phyloP scores from a whole-genome alignment of 2,329 filamentous ascomycete species.

The Sporothrix sp. region DNA sequence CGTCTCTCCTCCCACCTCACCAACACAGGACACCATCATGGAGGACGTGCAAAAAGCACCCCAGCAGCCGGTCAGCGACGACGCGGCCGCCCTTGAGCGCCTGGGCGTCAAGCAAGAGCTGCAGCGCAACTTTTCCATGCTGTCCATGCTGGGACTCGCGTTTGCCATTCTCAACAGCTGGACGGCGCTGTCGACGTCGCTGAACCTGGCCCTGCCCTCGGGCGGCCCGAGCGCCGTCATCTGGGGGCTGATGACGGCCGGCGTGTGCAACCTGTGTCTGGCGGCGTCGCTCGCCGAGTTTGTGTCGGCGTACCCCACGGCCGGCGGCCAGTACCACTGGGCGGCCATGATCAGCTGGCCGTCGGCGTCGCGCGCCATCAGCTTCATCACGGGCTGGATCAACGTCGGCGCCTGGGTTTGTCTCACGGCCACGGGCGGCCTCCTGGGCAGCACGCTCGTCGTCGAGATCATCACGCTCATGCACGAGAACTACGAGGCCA shows the following conservation, averaged over 20 bases:
- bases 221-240: slow-evolving; percentile 61
- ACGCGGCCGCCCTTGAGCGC: slow-evolving; percentile 32
- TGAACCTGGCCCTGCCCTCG: slow-evolving; percentile 48
- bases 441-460: slow-evolving; percentile 58
- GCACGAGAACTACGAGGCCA: slow-evolving; percentile 43
- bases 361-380: slow-evolving; percentile 50
- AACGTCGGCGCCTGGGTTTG: slow-evolving; percentile 64
- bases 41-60: slow-evolving; percentile 3
- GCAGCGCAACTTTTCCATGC: slow-evolving; percentile 39
- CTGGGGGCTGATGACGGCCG: slow-evolving; percentile 57
- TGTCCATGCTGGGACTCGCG: slow-evolving; percentile 38
- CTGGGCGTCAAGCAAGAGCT: slow-evolving; percentile 41
- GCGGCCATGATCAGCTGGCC: slow-evolving; percentile 55
- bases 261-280: slow-evolving; percentile 60
- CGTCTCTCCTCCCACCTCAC: background rate
- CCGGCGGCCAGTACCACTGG: slow-evolving; percentile 62
- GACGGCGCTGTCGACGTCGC: slow-evolving; percentile 39
- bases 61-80: slow-evolving; percentile 15
- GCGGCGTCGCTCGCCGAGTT: slow-evolving; percentile 63
- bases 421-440: slow-evolving; percentile 56
- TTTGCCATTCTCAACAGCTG: slow-evolving; percentile 42
- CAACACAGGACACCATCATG: background rate
- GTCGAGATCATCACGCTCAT: slow-evolving; percentile 55
- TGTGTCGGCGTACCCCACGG: slow-evolving; percentile 51
- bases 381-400: slow-evolving; percentile 65